These are phyloP conservation scores for Pythium graminicola DNA, from an alignment of 352 stramenopile species.

Conservation along the genomic window DNA sequence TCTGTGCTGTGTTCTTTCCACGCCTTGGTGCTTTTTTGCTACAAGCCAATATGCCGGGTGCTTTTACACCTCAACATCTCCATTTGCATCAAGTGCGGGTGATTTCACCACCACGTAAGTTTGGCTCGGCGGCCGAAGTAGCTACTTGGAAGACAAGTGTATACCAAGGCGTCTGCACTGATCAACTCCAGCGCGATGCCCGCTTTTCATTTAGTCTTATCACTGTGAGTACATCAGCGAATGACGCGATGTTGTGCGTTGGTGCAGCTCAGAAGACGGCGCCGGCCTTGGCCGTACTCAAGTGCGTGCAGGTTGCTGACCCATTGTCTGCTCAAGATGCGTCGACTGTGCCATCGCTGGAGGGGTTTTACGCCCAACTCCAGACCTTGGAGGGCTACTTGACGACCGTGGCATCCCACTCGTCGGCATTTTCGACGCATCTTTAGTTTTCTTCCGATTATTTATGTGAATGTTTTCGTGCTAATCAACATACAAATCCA, in stretches of 20 bases:
- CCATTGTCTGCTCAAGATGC: not conserved
- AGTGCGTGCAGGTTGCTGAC: constrained; percentile 24
- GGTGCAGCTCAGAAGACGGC: constrained; percentile 22
- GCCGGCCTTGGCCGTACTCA: constrained; percentile 33
- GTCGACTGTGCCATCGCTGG: constrained; percentile 27
- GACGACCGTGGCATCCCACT: constrained; percentile 25
- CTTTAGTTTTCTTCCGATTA: constrained; percentile 9
- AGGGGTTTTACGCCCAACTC: constrained; percentile 60
- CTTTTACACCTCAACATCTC: constrained; percentile 14
- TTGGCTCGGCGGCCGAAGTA: constrained; percentile 29
- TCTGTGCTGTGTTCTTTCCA: constrained; percentile 44
- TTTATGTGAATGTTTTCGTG: not conserved
- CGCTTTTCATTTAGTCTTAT: constrained; percentile 34
- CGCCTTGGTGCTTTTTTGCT: constrained; percentile 38
- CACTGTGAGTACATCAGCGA: constrained; percentile 27
- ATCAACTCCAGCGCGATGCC: constrained; percentile 20
- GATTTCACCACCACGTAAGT: constrained; percentile 35
- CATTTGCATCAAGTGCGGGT: constrained; percentile 28
- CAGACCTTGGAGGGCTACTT: constrained; percentile 46
- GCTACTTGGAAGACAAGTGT: constrained; percentile 37
- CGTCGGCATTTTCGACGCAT: constrained; percentile 34
- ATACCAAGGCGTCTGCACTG: constrained; percentile 35
- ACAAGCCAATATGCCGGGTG: constrained; percentile 24
- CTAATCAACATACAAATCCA: not conserved
- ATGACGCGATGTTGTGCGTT: constrained; percentile 30